Base-by-base conservation (phyloP, 2,329 filamentous ascomycete species). In the Colletotrichum sp. region DNA sequence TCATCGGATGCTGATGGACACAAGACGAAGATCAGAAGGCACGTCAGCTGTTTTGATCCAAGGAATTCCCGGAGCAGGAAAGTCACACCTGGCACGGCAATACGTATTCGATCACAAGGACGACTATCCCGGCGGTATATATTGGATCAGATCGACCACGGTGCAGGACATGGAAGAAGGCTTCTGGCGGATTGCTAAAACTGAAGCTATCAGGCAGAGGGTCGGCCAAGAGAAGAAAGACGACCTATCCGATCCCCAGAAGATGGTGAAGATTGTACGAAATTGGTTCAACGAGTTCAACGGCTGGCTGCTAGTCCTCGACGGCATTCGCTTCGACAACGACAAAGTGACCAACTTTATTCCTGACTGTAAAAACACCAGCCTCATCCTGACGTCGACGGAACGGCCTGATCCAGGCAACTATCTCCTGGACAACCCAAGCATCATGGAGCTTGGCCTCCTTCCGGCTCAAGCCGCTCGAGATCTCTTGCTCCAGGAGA, bases 251-350 rank as follows among this genome's bases (percentile, higher is more conserved):
- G 85, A 89, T 39, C 84, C 85, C 0, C 81, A 82, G 30, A 85
- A 87, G 34, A 91, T 92, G 79, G 88, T 93, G 12, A 86, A 88
- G 24, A 84, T 88, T 2, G 93, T 94, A 10, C 88, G 89, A 21
- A 84, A 86, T 26, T 94, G 93, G 93, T 87, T 95, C 59, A 90
- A 91, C 77, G 84, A 84, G 24, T 89, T 89, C 24, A 86, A 91
- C n/a, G 87, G 91, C 9, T 95, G 93, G 93, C 85, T 95, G 3
- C 82, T 95, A 32, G 87, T 94, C 2, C 88, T 94, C 52, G 93
- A 95, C 77, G 93, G 92, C 2, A 88, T 94, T 30, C 90, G 88
- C 52, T 93, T 94, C 75, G 90, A 91, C 65, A 85, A 88, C 8
- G 87, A 91, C 5, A 87, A 88, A 3, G 88, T 94, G 28, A 85